Evolutionary conservation across 495 filamentous ascomycete species (phyloP), one percentile per base, ranked within the genome.

Genomic region (Zalerion maritima): DNA sequence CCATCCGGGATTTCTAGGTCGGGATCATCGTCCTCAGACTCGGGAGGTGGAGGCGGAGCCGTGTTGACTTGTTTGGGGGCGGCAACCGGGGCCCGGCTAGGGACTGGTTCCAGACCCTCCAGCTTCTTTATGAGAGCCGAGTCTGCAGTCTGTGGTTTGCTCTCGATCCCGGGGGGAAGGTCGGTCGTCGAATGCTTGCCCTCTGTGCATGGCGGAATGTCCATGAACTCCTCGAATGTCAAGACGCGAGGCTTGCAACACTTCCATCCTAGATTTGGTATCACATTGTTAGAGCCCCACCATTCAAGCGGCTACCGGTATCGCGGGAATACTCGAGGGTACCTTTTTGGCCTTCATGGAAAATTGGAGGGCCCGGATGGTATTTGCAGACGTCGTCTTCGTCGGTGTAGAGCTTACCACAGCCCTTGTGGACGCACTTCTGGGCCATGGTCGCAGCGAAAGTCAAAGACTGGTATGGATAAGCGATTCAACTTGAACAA

Each of bases 281-380:
- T 28, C 14, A 15, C 19, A 20, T n/a, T 21, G 23, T 22, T 25
- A 21, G 12, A 24, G 14, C n/a, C n/a, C n/a, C n/a, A n/a, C n/a
- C n/a, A n/a, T n/a, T n/a, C n/a, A n/a, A n/a, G n/a, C n/a, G n/a
- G n/a, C n/a, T n/a, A n/a, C n/a, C n/a, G n/a, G n/a, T n/a, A n/a
- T n/a, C n/a, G 42, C 29, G 21, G 24, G 29, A 37, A 24, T 31
- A 31, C 25, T 35, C 32, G 36, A 32, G 46, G 36, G 29, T 62
- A 94, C 89, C 89, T 75, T 97, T 97, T 57, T 96, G 87, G 23
- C 89, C 89, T 62, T 99, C 89, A 52, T 99, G 89, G 54, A 99
- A 99, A 46, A 91, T 64, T 32, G 86, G 85, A 25, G 84, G 86
- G 22, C 86, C 86, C 27, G 87, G 83, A 59, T 96, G 89, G 57